Evolutionary conservation across 2,329 filamentous ascomycete species (phyloP), one percentile per base, ranked within the genome.

Genomic region (Aspergillus caelatus): DNA sequence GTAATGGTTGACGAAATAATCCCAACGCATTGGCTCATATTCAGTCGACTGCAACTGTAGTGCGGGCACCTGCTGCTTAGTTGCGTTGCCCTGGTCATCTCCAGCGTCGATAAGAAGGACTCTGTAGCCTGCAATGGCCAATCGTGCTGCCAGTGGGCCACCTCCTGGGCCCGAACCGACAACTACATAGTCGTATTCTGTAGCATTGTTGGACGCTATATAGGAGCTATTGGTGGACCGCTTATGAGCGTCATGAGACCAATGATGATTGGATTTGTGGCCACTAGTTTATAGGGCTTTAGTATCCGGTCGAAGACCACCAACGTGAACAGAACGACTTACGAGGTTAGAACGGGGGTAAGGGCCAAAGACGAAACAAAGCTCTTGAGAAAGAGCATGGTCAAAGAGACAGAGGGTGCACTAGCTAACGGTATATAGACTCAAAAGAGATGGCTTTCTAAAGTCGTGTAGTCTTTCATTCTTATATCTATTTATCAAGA

Each of bases 1-100:
- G 70, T 88, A 89, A 73, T 89, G 87, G 53, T 82, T 82, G n/a
- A 88, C 85, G 66, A 85, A 90, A 75, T 86, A 89, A 73, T 88
- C 84, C 88, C 88, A 90, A 53, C 81, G 77, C 67, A 88, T 80
- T 21, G 81, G 80, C 28, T 80, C 79, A 64, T 88, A 84, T 69
- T 89, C 85, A 12, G 84, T 86, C 2, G 84, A 81, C 23, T 81
- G 79, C 55, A 82, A 81, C 26, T 83, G 82, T 69, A 85, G 82
- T 2, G 85, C 82, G 8, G 87, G 86, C 6, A 88, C 81, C 11
- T 83, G 81, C 65, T 86, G 83, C 69, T 85, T 82, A 63, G 78
- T 74, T 41, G 79, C 78, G 60, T 79, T 77, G 21, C 81, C 83
- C 64, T 86, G 82, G 68, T 89, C 86, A 64, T 86, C 85, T 50